These are phyloP conservation scores for Sequoiadendron giganteum DNA, from an alignment of 75 land plant genomes.

Conservation along the genomic window DNA sequence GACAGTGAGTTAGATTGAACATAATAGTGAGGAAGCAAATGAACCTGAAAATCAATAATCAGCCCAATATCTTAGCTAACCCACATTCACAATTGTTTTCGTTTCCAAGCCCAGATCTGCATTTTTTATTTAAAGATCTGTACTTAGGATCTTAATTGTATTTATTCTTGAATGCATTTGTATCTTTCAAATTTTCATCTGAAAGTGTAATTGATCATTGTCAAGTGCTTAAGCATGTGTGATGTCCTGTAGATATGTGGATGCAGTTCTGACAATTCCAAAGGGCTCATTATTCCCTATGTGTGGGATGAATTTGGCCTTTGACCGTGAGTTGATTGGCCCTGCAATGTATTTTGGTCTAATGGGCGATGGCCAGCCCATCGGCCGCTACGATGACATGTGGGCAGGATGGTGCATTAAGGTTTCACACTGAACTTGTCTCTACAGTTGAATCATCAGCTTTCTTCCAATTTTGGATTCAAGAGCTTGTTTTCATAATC, in stretches of 20 bases:
- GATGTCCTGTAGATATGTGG: conserved; percentile 51
- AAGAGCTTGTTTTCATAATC: neutral
- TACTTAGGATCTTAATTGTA: neutral
- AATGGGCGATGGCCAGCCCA: conserved; percentile 32
- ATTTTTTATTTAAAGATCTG: neutral
- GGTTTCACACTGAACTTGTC: conserved; percentile 9
- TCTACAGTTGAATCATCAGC: neutral
- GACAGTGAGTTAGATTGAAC: too few relatives aligned
- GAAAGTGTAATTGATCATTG: neutral
- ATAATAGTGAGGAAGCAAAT: too few relatives aligned
- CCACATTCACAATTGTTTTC: too few relatives aligned
- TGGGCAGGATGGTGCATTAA: conserved; percentile 37
- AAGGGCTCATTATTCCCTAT: conserved; percentile 86
- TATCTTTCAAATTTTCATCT: neutral
- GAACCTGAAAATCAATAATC: too few relatives aligned
- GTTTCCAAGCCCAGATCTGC: neutral
- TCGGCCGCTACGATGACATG: conserved; percentile 36
- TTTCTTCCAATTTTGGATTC: neutral
- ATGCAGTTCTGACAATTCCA: conserved; percentile 81
- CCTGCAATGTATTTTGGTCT: conserved; percentile 30
- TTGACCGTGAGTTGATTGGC: too few relatives aligned
- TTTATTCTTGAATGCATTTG: neutral
- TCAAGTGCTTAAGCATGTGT: neutral
- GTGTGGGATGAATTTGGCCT: conserved; percentile 51
- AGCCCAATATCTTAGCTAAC: too few relatives aligned